Percentiles rank a stretch among this genome's conserved stretches.
phyloP scores from a whole-genome alignment of 441 rosid species.

The Erodium texanum region DNA sequence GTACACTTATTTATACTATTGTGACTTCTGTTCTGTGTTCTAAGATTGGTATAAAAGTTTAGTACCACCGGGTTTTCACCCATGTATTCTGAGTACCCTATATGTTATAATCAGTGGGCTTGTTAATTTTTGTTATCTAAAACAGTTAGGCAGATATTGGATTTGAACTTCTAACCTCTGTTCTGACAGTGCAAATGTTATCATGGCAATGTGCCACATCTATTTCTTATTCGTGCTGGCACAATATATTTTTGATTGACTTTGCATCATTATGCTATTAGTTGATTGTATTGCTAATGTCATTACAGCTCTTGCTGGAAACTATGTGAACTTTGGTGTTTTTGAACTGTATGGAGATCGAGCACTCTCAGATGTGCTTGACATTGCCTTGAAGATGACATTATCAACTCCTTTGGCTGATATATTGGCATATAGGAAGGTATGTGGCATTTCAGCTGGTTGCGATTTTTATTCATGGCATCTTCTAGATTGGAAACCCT shows the following conservation, averaged over 20 bases:
- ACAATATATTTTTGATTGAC: background rate
- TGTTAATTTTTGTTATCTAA: background rate
- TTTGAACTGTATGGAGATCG: slow-evolving; percentile 97
- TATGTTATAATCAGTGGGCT: background rate
- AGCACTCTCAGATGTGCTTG: slow-evolving; percentile 95
- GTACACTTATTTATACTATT: too few species aligned
- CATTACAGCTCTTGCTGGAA: slow-evolving; percentile 88
- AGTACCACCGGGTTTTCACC: background rate
- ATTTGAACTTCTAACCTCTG: background rate
- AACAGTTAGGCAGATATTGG: slow-evolving; percentile 1
- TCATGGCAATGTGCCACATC: background rate
- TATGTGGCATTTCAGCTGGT: slow-evolving; percentile 17
- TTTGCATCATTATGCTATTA: background rate
- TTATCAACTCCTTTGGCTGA: slow-evolving; percentile 90
- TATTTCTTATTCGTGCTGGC: slow-evolving; percentile 2
- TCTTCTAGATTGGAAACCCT: slow-evolving; percentile 1
- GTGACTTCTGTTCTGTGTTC: too few species aligned
- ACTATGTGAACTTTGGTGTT: slow-evolving; percentile 94
- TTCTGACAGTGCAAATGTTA: background rate
- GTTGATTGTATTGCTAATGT: background rate
- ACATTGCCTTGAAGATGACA: slow-evolving; percentile 80
- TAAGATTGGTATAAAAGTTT: background rate
- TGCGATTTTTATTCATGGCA: background rate
- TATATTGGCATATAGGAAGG: slow-evolving; percentile 87
- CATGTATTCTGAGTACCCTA: background rate